Conservation (phyloP, 306 rosid genomes). For the Cucumis sativus region DNA sequence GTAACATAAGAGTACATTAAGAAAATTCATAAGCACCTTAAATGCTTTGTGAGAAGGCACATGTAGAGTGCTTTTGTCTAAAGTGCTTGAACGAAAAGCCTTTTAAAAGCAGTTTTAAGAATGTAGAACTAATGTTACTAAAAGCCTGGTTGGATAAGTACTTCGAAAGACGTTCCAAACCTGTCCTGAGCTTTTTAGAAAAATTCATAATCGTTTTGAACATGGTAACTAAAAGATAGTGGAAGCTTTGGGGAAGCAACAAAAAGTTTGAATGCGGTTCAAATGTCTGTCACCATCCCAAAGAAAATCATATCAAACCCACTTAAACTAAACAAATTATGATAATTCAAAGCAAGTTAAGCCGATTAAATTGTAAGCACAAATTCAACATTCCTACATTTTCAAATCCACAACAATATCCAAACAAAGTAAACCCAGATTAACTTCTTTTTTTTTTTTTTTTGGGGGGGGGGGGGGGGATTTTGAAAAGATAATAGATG, state of each 20-base stretch:
- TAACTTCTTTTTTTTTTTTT: too few relatives aligned
- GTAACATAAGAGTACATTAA: not conserved
- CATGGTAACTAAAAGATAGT: not conserved
- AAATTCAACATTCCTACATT: not conserved
- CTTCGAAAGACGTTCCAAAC: not conserved
- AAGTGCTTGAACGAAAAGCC: not conserved
- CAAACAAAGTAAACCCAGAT: not conserved
- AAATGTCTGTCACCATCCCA: not conserved
- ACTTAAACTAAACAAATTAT: conserved; percentile 12
- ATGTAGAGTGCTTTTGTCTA: not conserved
- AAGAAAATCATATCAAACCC: not conserved
- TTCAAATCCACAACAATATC: not conserved
- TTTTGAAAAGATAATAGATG: not conserved
- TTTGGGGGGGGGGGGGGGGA: too few relatives aligned
- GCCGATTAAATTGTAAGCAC: too few relatives aligned
- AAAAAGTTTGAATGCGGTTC: not conserved
- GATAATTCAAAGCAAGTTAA: not conserved
- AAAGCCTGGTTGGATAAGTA: too few relatives aligned
- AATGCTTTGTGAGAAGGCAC: not conserved
- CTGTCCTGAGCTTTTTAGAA: not conserved
- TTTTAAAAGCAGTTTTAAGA: not conserved
- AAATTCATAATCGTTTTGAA: not conserved
- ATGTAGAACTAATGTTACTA: not conserved
- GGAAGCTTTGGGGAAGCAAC: not conserved
- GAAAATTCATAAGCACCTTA: not conserved